Evolutionary conservation across 2,329 filamentous ascomycete genomes (phyloP).

Genomic region (Fusarium hostae): DNA sequence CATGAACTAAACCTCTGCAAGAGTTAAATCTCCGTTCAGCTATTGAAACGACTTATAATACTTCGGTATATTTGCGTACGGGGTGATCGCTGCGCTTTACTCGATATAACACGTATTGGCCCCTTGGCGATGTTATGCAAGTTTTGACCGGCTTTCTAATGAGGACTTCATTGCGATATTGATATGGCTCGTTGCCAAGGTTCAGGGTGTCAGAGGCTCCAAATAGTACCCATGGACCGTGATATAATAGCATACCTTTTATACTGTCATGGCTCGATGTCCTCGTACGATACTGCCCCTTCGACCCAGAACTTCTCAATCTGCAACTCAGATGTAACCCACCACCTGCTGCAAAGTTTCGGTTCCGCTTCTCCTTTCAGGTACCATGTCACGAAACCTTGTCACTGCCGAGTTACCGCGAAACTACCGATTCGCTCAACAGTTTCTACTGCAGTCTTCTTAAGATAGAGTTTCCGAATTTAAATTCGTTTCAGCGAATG

Average conservation of each 20-base stretch:
- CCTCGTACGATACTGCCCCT: background rate
- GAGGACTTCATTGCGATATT: background rate
- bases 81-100: background rate
- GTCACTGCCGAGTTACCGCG: background rate
- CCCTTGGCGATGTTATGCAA: background rate
- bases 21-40: background rate
- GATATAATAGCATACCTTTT: background rate
- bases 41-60: background rate
- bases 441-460: background rate
- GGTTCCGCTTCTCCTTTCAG: background rate
- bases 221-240: background rate
- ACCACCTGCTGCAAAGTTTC: background rate
- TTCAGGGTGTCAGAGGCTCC: rapidly evolving
- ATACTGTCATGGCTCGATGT: background rate
- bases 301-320: background rate
- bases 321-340: background rate
- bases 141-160: background rate
- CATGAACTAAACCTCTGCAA: background rate
- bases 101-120: background rate
- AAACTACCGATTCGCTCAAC: background rate
- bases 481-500: background rate
- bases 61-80: background rate
- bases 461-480: background rate
- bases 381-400: background rate
- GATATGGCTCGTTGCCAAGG: background rate